phyloP scores from a whole-genome alignment of 768 basidiomycete genomes.

The Rhodosporidiobolus sp. region DNA sequence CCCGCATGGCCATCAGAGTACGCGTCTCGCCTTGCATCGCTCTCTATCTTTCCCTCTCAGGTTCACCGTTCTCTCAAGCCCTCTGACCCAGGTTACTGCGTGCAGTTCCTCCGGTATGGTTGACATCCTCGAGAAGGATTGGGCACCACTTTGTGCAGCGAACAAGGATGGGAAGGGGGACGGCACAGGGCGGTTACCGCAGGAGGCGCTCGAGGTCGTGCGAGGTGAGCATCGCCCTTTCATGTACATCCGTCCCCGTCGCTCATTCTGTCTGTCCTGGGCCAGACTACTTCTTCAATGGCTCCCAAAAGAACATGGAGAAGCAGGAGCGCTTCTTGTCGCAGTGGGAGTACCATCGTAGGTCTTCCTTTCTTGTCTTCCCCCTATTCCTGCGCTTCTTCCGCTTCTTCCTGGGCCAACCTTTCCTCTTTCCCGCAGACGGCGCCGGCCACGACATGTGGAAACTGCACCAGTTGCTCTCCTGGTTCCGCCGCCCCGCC shows the following conservation, averaged over 20 bases:
- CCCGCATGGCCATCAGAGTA: constrained; percentile 19
- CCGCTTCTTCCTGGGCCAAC: too few species aligned
- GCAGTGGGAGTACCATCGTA: constrained; percentile 15
- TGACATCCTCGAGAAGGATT: constrained; percentile 5
- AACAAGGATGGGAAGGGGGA: constrained; percentile 23
- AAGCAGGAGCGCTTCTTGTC: constrained; percentile 4
- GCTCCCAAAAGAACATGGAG: neutral
- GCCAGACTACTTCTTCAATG: constrained; percentile 23
- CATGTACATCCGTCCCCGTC: too few species aligned
- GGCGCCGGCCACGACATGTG: neutral
- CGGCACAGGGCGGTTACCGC: constrained; percentile 7
- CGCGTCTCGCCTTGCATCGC: neutral
- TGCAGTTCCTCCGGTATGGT: constrained; percentile 5
- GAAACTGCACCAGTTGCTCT: constrained; percentile 1
- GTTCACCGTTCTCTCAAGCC: neutral
- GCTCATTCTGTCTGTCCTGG: too few species aligned
- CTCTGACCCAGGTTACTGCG: too few species aligned
- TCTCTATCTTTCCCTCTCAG: neutral
- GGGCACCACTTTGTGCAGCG: neutral
- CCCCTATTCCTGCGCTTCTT: too few species aligned
- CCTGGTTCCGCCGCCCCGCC: constrained; percentile 20
- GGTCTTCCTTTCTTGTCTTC: too few species aligned
- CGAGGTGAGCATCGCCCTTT: neutral
- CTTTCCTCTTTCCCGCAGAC: neutral
- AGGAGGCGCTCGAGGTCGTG: constrained; percentile 16